These are phyloP conservation scores for Acaromyces ingoldii DNA, from an alignment of 1,284 basidiomycete species.

Conservation along the genomic window DNA sequence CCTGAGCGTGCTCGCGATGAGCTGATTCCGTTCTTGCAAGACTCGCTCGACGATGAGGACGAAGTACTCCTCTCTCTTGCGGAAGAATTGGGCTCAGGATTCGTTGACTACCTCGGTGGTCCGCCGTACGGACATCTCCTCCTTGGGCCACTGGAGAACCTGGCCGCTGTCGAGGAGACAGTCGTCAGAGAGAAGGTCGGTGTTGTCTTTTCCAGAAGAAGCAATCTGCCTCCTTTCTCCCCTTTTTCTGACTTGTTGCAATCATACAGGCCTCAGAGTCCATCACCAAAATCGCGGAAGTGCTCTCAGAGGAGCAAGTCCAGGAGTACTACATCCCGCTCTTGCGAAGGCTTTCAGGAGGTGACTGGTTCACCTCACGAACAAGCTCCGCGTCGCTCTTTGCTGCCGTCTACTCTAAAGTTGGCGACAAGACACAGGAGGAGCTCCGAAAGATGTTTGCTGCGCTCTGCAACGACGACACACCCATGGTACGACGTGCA, in stretches of 20 bases:
- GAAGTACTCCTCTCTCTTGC: conserved; percentile 94
- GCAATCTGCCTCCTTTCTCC: not conserved
- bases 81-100: conserved; percentile 76
- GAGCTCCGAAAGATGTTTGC: conserved; percentile 84
- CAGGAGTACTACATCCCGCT: conserved; percentile 91
- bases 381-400: conserved; percentile 93
- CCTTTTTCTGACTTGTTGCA: not conserved
- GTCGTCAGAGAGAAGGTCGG: conserved; percentile 92
- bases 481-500: conserved; percentile 96
- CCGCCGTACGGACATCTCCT: conserved; percentile 80
- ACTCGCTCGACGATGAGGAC: conserved; percentile 98
- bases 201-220: conserved; percentile 1
- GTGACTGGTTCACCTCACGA: conserved; percentile 99
- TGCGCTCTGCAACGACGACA: conserved; percentile 83
- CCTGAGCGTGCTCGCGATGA: conserved; percentile 92
- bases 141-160: conserved; percentile 87
- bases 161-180: conserved; percentile 96
- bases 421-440: conserved; percentile 62
- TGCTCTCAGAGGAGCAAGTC: conserved; percentile 73
- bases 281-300: conserved; percentile 80
- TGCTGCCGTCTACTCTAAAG: conserved; percentile 74
- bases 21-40: conserved; percentile 92
- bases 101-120: conserved; percentile 92
- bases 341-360: conserved; percentile 78
- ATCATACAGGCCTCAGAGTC: conserved; percentile 77